Evolutionary conservation across 495 filamentous ascomycete species (phyloP), one percentile per base, ranked within the genome.

Genomic region (Penicillium maclennaniae): DNA sequence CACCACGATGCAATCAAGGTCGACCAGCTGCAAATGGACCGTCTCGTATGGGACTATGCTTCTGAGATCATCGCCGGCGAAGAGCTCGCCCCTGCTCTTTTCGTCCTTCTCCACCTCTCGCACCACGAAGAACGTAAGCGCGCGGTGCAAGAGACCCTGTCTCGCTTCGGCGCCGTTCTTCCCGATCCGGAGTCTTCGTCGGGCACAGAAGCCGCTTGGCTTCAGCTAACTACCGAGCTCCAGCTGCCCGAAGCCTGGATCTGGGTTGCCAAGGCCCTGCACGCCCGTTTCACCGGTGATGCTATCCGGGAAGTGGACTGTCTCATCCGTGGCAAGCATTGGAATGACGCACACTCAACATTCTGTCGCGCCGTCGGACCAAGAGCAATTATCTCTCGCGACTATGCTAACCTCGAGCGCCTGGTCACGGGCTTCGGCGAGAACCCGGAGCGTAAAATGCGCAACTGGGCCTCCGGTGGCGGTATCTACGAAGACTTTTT

Each of bases 401-500:
- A 96, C 61, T 88, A 85, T 51, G 76, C 79, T 15, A 77, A 75
- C 42, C 66, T 95, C 31, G 70, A 79, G 47, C 74, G 75, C 55
- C 67, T 90, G 51, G 68, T 97, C 14, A 73, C 79, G 4, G 82
- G 81, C 46, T 96, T 97, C 48, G 72, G 70, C 25, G 75, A 82
- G 21, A 74, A 74, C 1, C 71, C 68, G 7, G 72, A 78, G 25
- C 65, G 69, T 27, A 73, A 74, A 47, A 74, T 78, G 49, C 67
- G 69, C 34, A 71, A 69, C 41, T 97, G 93, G 93, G 78, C 84
- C 23, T 68, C 78, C 19, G 91, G 89, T 14, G 92, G 90, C 10
- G 80, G 84, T 46, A 81, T 97, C 16, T 97, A 96, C 58, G 80
- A 86, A 43, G 86, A 92, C 50, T 97, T 87, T 69, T 75, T 95